These are phyloP conservation scores for Pseudogymnoascus sp. DNA, from an alignment of 2,329 filamentous ascomycete species.

Conservation along the genomic window DNA sequence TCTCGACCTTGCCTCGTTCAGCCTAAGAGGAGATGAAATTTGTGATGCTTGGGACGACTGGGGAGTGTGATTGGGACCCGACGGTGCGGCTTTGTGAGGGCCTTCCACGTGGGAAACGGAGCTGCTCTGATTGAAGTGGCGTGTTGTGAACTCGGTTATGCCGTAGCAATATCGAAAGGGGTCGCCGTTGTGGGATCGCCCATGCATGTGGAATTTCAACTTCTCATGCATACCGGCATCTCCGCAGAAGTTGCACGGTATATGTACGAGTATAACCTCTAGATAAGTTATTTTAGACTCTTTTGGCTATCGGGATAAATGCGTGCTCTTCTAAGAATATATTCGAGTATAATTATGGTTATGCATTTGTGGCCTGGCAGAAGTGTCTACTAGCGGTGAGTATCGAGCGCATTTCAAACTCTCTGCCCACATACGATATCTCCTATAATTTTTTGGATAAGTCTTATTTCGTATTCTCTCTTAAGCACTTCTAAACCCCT, in stretches of 20 bases:
- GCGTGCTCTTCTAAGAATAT: background rate
- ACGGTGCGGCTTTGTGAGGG: background rate
- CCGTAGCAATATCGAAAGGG: background rate
- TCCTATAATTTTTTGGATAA: no score
- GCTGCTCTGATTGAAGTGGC: background rate
- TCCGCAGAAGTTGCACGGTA: background rate
- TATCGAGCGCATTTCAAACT: no score
- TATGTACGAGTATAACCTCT: background rate
- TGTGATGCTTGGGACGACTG: background rate
- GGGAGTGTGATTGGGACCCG: background rate
- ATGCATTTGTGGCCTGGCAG: no score
- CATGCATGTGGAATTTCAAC: background rate
- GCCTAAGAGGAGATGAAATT: background rate
- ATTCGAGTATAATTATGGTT: background rate
- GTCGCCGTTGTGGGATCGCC: background rate
- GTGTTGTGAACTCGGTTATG: background rate
- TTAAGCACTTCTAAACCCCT: no score
- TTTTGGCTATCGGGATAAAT: background rate
- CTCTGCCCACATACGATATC: no score
- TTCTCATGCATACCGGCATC: background rate
- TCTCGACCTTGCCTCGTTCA: background rate
- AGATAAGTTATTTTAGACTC: background rate
- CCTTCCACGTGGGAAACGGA: background rate
- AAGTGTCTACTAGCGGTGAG: no score
- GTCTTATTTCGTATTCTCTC: no score